Percentiles rank a stretch among this genome's conserved stretches.
Conservation (phyloP, 2,329 filamentous ascomycete species). For the Aspergillus carbonarius region DNA sequence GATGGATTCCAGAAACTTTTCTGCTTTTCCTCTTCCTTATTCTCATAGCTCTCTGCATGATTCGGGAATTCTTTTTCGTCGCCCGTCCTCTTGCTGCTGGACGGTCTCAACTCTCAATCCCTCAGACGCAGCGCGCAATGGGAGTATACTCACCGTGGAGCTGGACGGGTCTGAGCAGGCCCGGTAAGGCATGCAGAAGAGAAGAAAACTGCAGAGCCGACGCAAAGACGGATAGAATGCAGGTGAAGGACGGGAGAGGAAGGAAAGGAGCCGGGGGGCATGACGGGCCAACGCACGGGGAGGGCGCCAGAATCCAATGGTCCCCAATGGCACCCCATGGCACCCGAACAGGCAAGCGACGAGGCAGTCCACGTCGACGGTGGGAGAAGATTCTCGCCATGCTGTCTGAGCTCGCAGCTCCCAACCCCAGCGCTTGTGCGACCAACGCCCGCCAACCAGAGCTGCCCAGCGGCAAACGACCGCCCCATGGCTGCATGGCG, state of each 20-base stretch:
- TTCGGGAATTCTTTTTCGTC: not conserved
- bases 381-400: not conserved
- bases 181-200: not conserved
- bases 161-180: not conserved
- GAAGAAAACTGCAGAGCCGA: not conserved
- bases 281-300: not conserved
- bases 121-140: not conserved
- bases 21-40: not conserved
- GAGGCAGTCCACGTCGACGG: not conserved
- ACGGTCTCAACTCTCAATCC: too few species aligned
- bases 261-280: not conserved
- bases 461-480: constrained; percentile 8
- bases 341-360: not conserved
- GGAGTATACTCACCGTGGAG: not conserved
- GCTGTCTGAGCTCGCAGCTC: not conserved
- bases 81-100: not conserved
- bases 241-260: not conserved
- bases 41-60: not conserved
- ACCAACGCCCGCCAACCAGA: constrained; percentile 4
- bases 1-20: constrained; percentile 10
- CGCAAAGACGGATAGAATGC: not conserved
- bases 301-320: not conserved
- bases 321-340: not conserved
- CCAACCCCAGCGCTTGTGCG: constrained; percentile 10
- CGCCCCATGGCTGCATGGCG: constrained; percentile 15